Conservation (phyloP, 352 stramenopile genomes). For the Globisporangium uncinulatum region DNA sequence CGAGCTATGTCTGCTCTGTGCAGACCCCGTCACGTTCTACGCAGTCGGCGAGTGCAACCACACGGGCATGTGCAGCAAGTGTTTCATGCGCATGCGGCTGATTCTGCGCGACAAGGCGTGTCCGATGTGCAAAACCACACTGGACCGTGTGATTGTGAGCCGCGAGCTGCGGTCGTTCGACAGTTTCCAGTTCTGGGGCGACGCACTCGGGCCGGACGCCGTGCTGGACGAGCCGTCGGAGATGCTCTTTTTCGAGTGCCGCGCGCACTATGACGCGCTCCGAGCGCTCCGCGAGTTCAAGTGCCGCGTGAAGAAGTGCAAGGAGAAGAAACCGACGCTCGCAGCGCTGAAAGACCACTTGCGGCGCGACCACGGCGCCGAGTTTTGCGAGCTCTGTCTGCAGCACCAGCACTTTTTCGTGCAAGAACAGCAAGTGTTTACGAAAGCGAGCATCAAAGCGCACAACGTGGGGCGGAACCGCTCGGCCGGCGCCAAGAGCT, state of each 20-base stretch:
- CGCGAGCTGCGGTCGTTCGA: slow-evolving; percentile 34
- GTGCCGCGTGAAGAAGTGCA: slow-evolving; percentile 61
- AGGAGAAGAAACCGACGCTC: slow-evolving; percentile 42
- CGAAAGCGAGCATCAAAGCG: slow-evolving; percentile 55
- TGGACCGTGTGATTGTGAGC: slow-evolving; percentile 68
- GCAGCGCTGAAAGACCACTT: slow-evolving; percentile 68
- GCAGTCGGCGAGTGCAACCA: slow-evolving; percentile 78
- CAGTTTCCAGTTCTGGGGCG: slow-evolving; percentile 74
- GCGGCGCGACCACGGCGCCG: slow-evolving; percentile 48
- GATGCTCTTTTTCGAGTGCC: slow-evolving; percentile 76
- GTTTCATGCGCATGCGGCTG: slow-evolving; percentile 74
- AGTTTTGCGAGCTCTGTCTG: slow-evolving; percentile 79
- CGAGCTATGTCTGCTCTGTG: slow-evolving; percentile 59
- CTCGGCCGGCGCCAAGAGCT: slow-evolving; percentile 35
- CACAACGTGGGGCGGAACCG: slow-evolving; percentile 56
- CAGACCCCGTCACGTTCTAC: slow-evolving; percentile 62
- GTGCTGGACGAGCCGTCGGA: slow-evolving; percentile 67
- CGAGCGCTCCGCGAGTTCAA: slow-evolving; percentile 50
- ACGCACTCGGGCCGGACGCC: slow-evolving; percentile 52
- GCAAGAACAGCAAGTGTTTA: slow-evolving; percentile 77
- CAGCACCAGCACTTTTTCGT: slow-evolving; percentile 76
- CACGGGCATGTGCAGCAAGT: slow-evolving; percentile 76
- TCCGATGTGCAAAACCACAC: slow-evolving; percentile 71
- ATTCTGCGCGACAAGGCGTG: slow-evolving; percentile 75
- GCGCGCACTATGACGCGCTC: slow-evolving; percentile 51